Conservation (phyloP, 2,329 filamentous ascomycete species). For the Fusarium hostae region DNA sequence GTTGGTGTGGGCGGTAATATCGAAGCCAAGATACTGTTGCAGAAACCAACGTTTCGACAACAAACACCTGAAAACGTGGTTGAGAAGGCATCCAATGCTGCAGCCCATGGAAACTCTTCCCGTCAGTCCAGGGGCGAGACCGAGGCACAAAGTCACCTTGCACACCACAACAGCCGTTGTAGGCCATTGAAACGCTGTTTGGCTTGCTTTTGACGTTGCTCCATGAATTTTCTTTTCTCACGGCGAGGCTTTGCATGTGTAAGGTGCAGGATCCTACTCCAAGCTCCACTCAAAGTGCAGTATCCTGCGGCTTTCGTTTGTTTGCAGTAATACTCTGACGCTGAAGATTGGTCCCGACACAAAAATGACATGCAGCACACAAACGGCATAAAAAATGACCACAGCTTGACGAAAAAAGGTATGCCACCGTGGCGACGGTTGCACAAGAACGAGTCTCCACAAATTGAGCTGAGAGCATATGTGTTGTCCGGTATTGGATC, state of each 20-base stretch:
- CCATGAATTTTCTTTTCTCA: slow-evolving; percentile 1
- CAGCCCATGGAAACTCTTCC: background rate
- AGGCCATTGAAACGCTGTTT: background rate
- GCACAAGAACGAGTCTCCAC: slow-evolving; percentile 8
- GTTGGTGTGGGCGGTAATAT: slow-evolving; percentile 9
- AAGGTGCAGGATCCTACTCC: background rate
- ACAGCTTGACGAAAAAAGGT: slow-evolving; percentile 4
- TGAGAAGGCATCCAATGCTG: slow-evolving; percentile 18
- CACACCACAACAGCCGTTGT: background rate
- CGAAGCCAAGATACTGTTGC: slow-evolving; percentile 9
- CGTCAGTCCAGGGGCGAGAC: background rate
- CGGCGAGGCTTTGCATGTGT: background rate
- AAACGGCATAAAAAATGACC: slow-evolving; percentile 4
- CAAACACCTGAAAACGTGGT: slow-evolving; percentile 31
- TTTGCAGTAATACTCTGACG: slow-evolving; percentile 6
- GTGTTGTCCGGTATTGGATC: background rate
- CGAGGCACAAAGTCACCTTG: background rate
- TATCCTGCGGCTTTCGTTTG: slow-evolving; percentile 7
- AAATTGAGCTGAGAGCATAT: background rate
- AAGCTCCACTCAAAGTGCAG: slow-evolving; percentile 12
- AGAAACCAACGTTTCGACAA: slow-evolving; percentile 25
- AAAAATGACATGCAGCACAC: slow-evolving; percentile 3
- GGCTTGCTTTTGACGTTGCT: background rate
- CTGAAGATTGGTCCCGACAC: background rate
- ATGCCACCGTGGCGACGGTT: slow-evolving; percentile 7